Percentiles rank a stretch among this genome's conserved stretches.
Evolutionary conservation across 768 basidiomycete genomes (phyloP).

Genomic region (Mycena haematopus): DNA sequence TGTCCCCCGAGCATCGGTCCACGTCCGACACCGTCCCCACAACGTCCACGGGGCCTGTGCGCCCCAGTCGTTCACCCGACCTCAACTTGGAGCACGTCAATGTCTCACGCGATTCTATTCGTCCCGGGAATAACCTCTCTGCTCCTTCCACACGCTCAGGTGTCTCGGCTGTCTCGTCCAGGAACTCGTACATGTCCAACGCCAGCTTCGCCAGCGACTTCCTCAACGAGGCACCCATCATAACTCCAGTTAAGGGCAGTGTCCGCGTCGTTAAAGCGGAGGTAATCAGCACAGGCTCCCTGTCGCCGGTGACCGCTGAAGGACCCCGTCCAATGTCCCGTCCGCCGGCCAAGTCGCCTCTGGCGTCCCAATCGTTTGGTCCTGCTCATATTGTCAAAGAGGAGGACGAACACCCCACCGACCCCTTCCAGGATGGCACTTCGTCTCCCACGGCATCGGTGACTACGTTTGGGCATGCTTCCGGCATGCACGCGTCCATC

Average conservation of each 20-base stretch:
- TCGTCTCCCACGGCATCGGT: conserved; percentile 48
- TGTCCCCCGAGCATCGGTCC: conserved; percentile 60
- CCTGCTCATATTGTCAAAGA: conserved; percentile 69
- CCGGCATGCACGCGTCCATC: conserved; percentile 35
- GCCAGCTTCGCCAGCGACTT: conserved; percentile 82
- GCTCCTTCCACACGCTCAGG: conserved; percentile 62
- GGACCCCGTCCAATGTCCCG: conserved; percentile 44
- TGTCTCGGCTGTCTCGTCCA: conserved; percentile 56
- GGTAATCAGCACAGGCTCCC: conserved; percentile 67
- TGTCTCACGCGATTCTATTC: conserved; percentile 60
- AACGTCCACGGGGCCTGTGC: conserved; percentile 54
- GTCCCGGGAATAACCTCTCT: conserved; percentile 42
- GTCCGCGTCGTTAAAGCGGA: conserved; percentile 81
- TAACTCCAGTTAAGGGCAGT: conserved; percentile 68
- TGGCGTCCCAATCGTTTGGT: conserved; percentile 75
- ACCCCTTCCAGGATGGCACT: conserved; percentile 76
- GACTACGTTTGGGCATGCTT: conserved; percentile 47
- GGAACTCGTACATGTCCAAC: conserved; percentile 75
- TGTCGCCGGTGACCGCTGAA: conserved; percentile 44
- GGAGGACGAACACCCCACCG: conserved; percentile 52
- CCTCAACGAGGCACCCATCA: conserved; percentile 80
- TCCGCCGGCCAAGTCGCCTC: conserved; percentile 64
- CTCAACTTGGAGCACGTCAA: conserved; percentile 70
- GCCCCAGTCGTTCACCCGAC: conserved; percentile 65
- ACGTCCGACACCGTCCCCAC: conserved; percentile 40